Conservation (phyloP, 2,329 filamentous ascomycete species). For the Xylaria sp. region DNA sequence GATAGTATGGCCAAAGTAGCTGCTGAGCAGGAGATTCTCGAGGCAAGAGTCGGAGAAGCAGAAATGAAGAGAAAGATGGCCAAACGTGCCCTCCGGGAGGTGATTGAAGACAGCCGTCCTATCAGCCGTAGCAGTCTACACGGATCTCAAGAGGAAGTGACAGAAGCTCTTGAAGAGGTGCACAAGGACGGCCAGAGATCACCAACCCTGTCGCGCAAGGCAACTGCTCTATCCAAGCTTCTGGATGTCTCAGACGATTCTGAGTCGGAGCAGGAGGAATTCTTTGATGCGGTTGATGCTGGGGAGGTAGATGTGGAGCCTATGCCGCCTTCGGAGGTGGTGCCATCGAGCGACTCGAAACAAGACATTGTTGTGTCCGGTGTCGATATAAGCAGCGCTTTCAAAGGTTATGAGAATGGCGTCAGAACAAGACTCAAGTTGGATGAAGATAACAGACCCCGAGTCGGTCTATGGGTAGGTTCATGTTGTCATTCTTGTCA, state of each 20-base stretch:
- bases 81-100: constrained; percentile 88
- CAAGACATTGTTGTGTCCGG: constrained; percentile 60
- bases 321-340: constrained; percentile 65
- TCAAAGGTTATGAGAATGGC: constrained; percentile 91
- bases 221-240: constrained; percentile 75
- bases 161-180: constrained; percentile 52
- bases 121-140: constrained; percentile 47
- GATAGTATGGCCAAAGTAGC: constrained; percentile 99
- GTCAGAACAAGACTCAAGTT: constrained; percentile 83
- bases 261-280: constrained; percentile 88
- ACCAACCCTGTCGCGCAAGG: constrained; percentile 64
- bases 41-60: constrained; percentile 86
- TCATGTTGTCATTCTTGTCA: not conserved
- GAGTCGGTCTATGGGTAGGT: constrained; percentile 93
- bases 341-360: constrained; percentile 54
- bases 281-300: constrained; percentile 96
- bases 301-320: constrained; percentile 85
- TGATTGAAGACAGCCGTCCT: constrained; percentile 68
- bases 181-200: constrained; percentile 53
- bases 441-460: constrained; percentile 91
- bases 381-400: constrained; percentile 78
- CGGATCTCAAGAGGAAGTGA: constrained; percentile 45
- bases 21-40: constrained; percentile 89
- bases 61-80: constrained; percentile 90
- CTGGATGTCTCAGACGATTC: constrained; percentile 78